Percentiles rank a stretch among this genome's conserved stretches.
Conservation (phyloP, 495 filamentous ascomycete species). For the Annulohypoxylon maeteangense region DNA sequence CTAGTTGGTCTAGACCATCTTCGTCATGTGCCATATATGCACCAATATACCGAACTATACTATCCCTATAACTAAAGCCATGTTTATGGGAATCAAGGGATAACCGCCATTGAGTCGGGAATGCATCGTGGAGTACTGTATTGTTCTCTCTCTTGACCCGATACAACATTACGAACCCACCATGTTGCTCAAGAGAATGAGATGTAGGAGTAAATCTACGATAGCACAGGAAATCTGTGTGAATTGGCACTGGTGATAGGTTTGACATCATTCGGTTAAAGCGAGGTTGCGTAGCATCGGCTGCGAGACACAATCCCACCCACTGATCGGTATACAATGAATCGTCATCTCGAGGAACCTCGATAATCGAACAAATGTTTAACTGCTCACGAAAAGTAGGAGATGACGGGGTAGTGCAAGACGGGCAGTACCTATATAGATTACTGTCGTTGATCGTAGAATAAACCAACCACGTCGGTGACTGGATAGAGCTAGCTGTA, state of each 20-base stretch:
- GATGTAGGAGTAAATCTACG: constrained; percentile 15
- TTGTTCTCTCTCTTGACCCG: not conserved
- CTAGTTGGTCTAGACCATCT: constrained; percentile 22
- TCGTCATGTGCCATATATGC: constrained; percentile 39
- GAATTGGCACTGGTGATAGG: constrained; percentile 33
- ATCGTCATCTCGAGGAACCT: constrained; percentile 24
- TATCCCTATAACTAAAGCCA: not conserved
- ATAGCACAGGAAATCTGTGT: constrained; percentile 19
- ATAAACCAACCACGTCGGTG: constrained; percentile 7
- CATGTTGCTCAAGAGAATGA: constrained; percentile 5
- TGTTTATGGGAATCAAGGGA: constrained; percentile 1
- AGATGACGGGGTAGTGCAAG: constrained; percentile 19
- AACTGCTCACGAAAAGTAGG: constrained; percentile 13
- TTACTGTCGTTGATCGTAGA: constrained; percentile 35
- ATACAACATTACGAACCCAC: constrained; percentile 21
- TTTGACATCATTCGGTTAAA: constrained; percentile 41
- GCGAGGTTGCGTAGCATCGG: constrained; percentile 38
- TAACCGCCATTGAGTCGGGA: not conserved
- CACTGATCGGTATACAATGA: constrained; percentile 18
- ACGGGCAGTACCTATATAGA: constrained; percentile 29
- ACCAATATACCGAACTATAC: not conserved
- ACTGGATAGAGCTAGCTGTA: constrained; percentile 25
- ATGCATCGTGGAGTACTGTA: constrained; percentile 1
- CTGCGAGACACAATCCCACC: constrained; percentile 18
- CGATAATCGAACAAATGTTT: constrained; percentile 9